Base-by-base conservation (phyloP, 257 asterid species). In the Buddleja alternifolia region DNA sequence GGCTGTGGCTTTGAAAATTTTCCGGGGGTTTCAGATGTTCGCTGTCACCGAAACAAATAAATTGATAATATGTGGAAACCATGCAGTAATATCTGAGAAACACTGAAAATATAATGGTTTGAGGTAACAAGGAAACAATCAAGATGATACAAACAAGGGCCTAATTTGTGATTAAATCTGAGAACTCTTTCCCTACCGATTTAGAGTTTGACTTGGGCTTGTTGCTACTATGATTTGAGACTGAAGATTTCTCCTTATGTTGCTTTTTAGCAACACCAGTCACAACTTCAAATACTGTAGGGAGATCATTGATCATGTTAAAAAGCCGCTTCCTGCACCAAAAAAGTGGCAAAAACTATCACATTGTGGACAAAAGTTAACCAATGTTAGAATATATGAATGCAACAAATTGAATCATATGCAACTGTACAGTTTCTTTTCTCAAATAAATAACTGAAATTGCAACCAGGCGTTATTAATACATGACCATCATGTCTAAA, bases 221-320 rank as follows among this genome's bases (percentile, higher is more conserved):
- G 85, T 50, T 82, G 75, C 80, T 75, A 15, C 85, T 82, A 46
- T 79, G 77, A 69, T 83, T 80, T 40, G 89, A 73, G 39, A 81
- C 80, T 3, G 81, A 71, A 70, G 93, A 75, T 78, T 87, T 83
- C 73, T 89, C 96, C 55, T 80, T 85, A 73, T 74, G 80, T 62
- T 81, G 92, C 67, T 75, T 87, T 80, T 85, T 81, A 23, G 84
- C 81, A 48, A 82, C 88, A 60, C 94, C 94, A 44, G 85, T 75
- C 73, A 92, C 89, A 45, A 85, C 84, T 82, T 92, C 96, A 80
- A 73, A 88, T 17, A 92, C 78, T 3, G 98, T 84, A 20, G 96
- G 96, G 32, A 87, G 83, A 42, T 84, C 92, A 71, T 85, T 89
- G 72, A 89, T 84, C 96, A 87, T 73, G 84, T 75, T 77, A 78